Evolutionary conservation across 1,139 yeast species (phyloP).

Genomic region (Kodamaea fungicola): DNA sequence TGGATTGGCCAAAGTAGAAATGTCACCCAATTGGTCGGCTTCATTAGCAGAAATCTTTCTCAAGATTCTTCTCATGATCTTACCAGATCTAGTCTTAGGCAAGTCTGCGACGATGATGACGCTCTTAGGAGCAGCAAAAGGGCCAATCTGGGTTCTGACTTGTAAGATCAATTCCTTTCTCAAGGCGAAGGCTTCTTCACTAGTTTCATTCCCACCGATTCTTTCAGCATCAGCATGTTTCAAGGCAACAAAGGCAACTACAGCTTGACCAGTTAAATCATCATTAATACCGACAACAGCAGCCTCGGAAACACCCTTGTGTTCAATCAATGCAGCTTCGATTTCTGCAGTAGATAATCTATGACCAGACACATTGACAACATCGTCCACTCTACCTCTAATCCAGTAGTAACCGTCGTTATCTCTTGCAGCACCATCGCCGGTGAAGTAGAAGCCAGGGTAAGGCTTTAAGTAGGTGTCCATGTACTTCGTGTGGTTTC

Average conservation of each 20-base stretch:
- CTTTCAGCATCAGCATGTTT: constrained; percentile 51
- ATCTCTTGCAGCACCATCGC: constrained; percentile 98
- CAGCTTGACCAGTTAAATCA: constrained; percentile 97
- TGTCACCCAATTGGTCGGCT: constrained; percentile 91
- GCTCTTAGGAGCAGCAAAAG: constrained; percentile 96
- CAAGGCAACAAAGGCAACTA: constrained; percentile 87
- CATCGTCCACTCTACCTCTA: constrained; percentile 98
- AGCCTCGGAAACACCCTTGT: constrained; percentile 78
- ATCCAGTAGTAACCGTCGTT: constrained; percentile 98
- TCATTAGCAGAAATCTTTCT: constrained; percentile 89
- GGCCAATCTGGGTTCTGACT: constrained; percentile 94
- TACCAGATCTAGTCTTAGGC: constrained; percentile 98
- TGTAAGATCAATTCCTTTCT: constrained; percentile 83
- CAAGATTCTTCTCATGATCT: constrained; percentile 96
- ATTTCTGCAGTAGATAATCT: constrained; percentile 96
- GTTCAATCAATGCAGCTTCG: constrained; percentile 86
- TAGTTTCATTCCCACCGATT: constrained; percentile 43
- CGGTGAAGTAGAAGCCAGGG: constrained; percentile 96
- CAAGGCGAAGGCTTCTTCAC: constrained; percentile 52
- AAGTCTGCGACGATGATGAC: constrained; percentile 84
- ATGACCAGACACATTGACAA: constrained; percentile 96
- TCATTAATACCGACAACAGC: constrained; percentile 95
- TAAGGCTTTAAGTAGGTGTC: constrained; percentile 94
- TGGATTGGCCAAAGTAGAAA: constrained; percentile 87
- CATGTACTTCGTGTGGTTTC: constrained; percentile 82